Conservation (phyloP, 345 rosid species). For the Citrus maxima region DNA sequence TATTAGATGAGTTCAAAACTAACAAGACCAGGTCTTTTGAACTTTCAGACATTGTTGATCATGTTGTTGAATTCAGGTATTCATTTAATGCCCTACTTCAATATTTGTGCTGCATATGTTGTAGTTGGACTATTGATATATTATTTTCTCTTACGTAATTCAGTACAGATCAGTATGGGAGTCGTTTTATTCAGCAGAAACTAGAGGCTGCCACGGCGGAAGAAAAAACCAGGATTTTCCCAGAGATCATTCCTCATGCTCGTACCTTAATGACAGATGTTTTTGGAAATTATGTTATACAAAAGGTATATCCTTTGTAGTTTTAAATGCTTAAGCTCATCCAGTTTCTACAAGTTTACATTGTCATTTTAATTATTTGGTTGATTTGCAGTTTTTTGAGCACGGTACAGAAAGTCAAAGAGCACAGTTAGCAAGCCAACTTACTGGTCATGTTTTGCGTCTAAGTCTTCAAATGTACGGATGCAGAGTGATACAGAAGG, state of each 20-base stretch:
- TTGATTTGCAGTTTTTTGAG: conserved; percentile 76
- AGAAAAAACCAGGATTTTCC: conserved; percentile 76
- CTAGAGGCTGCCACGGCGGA: conserved; percentile 73
- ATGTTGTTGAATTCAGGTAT: conserved; percentile 92
- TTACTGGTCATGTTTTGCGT: conserved; percentile 79
- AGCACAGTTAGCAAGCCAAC: conserved; percentile 71
- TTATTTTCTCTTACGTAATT: conserved; percentile 22
- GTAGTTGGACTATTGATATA: conserved; percentile 7
- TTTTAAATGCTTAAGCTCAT: not conserved
- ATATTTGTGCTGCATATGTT: conserved; percentile 10
- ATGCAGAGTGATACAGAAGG: conserved; percentile 99
- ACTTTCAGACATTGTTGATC: conserved; percentile 65
- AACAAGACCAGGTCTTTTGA: conserved; percentile 73
- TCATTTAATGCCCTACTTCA: conserved; percentile 4
- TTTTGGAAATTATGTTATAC: conserved; percentile 96
- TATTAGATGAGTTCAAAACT: conserved; percentile 84
- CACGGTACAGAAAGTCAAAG: conserved; percentile 82
- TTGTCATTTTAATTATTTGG: conserved; percentile 19
- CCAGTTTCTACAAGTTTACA: not conserved
- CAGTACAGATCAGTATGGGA: conserved; percentile 95
- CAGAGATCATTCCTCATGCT: conserved; percentile 79
- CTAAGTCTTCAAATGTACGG: conserved; percentile 98
- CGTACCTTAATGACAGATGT: conserved; percentile 97
- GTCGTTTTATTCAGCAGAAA: conserved; percentile 98
- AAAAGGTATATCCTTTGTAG: conserved; percentile 49